phyloP scores from a whole-genome alignment of 495 filamentous ascomycete species.

The Schizothecium vesticola region DNA sequence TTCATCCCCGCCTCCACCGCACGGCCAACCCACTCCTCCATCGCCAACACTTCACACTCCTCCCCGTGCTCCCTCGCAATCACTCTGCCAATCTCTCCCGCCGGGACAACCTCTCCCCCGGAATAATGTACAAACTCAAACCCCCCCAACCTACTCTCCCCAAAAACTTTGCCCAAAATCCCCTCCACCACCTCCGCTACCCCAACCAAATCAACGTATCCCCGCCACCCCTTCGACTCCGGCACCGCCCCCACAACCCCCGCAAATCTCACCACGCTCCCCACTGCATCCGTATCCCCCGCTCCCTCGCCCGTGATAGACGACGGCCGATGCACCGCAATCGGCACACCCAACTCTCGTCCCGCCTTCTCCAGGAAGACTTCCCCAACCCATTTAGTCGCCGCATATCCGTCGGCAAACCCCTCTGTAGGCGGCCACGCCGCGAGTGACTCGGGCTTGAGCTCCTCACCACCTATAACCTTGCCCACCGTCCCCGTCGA shows the following conservation, averaged over 20 bases:
- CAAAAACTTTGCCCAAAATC: neutral
- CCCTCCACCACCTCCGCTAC: neutral
- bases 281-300: neutral
- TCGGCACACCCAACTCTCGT: neutral
- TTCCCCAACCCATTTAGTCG: neutral
- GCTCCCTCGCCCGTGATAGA: neutral
- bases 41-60: neutral
- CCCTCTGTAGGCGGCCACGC: neutral
- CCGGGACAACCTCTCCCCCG: neutral
- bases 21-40: neutral
- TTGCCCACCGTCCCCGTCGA: constrained; percentile 21
- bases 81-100: neutral
- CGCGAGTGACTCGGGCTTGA: neutral
- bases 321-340: neutral
- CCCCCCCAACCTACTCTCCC: neutral
- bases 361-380: neutral
- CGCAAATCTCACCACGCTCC: neutral
- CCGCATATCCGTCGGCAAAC: neutral
- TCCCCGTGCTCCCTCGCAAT: neutral
- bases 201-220: neutral
- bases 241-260: neutral
- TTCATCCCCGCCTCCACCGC: neutral
- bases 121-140: neutral
- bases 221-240: neutral
- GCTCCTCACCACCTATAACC: neutral